Evolutionary conservation across 805 yeast species (phyloP), one percentile per base, ranked within the genome.

Genomic region (Hermanozyma aechmeae): DNA sequence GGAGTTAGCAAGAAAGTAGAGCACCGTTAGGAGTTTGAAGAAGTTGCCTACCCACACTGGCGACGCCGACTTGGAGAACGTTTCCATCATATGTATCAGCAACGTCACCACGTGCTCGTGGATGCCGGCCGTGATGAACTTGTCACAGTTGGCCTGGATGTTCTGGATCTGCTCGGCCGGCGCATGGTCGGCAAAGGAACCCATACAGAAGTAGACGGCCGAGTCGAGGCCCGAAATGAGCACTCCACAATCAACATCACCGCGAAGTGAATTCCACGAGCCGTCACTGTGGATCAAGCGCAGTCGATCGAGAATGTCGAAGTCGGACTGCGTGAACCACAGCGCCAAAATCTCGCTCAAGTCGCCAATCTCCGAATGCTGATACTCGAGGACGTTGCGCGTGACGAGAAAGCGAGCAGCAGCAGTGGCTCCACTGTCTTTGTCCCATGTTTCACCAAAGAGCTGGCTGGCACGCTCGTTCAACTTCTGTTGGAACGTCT

Each of bases 381-480:
- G 34, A 37, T 55, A 61, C 12, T 45, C 40, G 23, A 62, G 39
- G 26, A 51, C 51, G 15, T 54, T 48, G 31, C 53, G 52, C 13
- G 52, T 52, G 13, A 52, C 38, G 23, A 60, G 39, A n/a, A n/a
- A n/a, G n/a, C n/a, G n/a, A n/a, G n/a, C n/a, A n/a, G n/a, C n/a
- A n/a, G n/a, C n/a, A n/a, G n/a, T n/a, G n/a, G n/a, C n/a, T n/a
- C n/a, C n/a, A n/a, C n/a, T n/a, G n/a, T n/a, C n/a, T n/a, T n/a
- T n/a, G n/a, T n/a, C n/a, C n/a, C n/a, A n/a, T n/a, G n/a, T n/a
- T n/a, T n/a, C 45, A 26, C 31, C 38, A 32, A 24, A 32, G 24
- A 62, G 46, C 38, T 58, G 65, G 31, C 59, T 59, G 2, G 69
- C 68, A 25, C 64, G 34, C 13, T 56, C 67, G 34, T 61, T 61